Evolutionary conservation across 108 stramenopile genomes (phyloP), one percentile per base, ranked within the genome.

Genomic region (Nitzschia palea): DNA sequence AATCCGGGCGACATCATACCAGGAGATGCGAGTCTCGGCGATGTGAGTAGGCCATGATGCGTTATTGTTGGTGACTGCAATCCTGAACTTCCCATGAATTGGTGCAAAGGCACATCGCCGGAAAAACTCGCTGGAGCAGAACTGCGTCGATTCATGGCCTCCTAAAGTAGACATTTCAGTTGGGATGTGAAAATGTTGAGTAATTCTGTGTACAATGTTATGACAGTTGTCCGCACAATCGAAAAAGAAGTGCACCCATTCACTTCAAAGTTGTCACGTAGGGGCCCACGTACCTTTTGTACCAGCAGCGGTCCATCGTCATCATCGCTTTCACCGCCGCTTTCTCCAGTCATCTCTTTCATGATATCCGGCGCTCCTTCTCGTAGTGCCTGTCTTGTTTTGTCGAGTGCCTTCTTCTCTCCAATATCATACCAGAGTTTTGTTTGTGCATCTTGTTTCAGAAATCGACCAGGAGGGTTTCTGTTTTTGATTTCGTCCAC

Each of bases 381-480:
- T 69, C 90, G 57, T 35, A 95, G 63, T 2, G 90, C 88, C 73
- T 95, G 94, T 31, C 89, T 56, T 0, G 94, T 95, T 68, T 95
- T 95, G 62, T 95, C 90, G 23, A 90, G 50, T 1, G 87, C 87
- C 52, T 91, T 88, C 83, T 95, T 92, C 43, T 95, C 91, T 22
- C 89, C 94, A 48, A 95, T 89, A 36, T 95, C 94, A 64, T 77
- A 71, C 90, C 88, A 95, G 14, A 93, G 51, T 44, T 92, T 90
- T 4, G 89, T 81, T n/a, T 66, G 48, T 22, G 64, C 55, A 80
- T 89, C 88, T 70, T 94, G 93, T 52, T 92, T 92, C 32, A 92
- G 85, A 61, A 92, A 95, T 35, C 89, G 71, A n/a, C 91, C 91
- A 0, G 90, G 89, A 0, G 90, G 90, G 52, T 84, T 60, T 60